Evolutionary conservation across 768 basidiomycete genomes (phyloP), one percentile per base, ranked within the genome.

Genomic region (Naematelia encephala): DNA sequence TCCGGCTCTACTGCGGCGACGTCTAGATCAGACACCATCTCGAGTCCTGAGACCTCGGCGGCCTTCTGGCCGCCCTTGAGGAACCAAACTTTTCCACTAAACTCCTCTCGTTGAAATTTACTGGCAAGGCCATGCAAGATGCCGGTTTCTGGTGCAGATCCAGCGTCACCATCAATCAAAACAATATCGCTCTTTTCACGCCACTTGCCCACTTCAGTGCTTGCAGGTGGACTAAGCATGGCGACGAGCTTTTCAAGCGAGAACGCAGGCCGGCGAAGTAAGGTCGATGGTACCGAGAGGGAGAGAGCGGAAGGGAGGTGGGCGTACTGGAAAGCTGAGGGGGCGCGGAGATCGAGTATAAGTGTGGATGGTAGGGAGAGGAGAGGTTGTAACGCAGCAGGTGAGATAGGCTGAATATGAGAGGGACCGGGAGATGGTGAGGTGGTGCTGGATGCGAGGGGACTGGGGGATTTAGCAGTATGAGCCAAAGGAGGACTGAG

Each of bases 241-340:
- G 84, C 84, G 5, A 83, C 79, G 25, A 98, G 82, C 43, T 86
- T 86, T 43, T 84, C 81, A 8, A 94, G 82, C 25, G 89, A 86
- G 79, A 91, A 94, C 2, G 86, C 81, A 1, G 91, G 91, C 0
- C 93, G 86, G 63, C 91, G 91, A 73, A 98, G 86, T 21, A 97
- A 86, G 0, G 92, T 97, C 2, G 93, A 91, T 1, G 94, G 93
- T 4, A 96, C 89, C 48, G 89, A 89, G 62, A 98, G 84, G 49
- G 90, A 90, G 54, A 96, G 80, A 5, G 91, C 86, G 49, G 78
- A 68, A 42, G 82, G 82, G 27, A 96, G 66, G 51, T 91, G 86
- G 22, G 85, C 85, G 8, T 82, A 70, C 4, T 84, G 78, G 74
- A 84, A 87, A 5, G 87, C 84, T 16, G 87, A 86, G 77, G 89